Evolutionary conservation across 257 asterid genomes (phyloP).

Genomic region (Ocimum tenuiflorum): DNA sequence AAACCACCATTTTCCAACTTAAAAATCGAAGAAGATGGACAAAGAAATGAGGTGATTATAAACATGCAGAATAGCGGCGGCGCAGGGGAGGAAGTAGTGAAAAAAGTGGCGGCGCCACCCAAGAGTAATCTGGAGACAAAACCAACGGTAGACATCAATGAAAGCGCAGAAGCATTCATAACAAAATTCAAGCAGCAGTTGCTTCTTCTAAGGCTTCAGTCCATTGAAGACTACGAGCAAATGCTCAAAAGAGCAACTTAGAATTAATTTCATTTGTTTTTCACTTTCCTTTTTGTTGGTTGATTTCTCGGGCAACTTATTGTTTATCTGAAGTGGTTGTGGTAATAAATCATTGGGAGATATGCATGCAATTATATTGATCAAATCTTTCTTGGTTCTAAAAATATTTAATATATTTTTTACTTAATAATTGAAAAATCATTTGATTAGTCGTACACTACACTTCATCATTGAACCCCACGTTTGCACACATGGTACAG

Average conservation of each 20-base stretch:
- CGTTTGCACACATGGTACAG: too few relatives aligned
- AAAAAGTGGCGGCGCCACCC: conserved; percentile 23
- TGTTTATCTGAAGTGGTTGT: too few relatives aligned
- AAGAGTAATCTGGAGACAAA: conserved; percentile 31
- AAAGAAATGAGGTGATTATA: neutral
- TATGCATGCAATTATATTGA: too few relatives aligned
- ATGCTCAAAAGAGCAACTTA: conserved; percentile 66
- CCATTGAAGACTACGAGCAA: conserved; percentile 62
- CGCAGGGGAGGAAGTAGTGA: neutral
- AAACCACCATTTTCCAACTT: conserved; percentile 12
- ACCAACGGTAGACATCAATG: conserved; percentile 46
- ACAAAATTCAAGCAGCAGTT: conserved; percentile 57
- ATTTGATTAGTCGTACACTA: too few relatives aligned
- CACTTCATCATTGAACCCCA: too few relatives aligned
- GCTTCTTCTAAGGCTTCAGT: conserved; percentile 64
- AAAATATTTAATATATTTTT: too few relatives aligned
- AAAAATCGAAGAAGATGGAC: conserved; percentile 17
- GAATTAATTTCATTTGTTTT: neutral
- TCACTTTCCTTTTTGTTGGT: too few relatives aligned
- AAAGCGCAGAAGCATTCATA: conserved; percentile 70
- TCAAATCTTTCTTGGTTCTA: too few relatives aligned
- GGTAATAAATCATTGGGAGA: too few relatives aligned
- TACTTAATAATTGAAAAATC: too few relatives aligned
- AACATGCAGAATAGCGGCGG: conserved; percentile 7
- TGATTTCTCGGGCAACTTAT: too few relatives aligned